phyloP scores from a whole-genome alignment of 2,329 filamentous ascomycete species.

The Ophiostoma australiae region DNA sequence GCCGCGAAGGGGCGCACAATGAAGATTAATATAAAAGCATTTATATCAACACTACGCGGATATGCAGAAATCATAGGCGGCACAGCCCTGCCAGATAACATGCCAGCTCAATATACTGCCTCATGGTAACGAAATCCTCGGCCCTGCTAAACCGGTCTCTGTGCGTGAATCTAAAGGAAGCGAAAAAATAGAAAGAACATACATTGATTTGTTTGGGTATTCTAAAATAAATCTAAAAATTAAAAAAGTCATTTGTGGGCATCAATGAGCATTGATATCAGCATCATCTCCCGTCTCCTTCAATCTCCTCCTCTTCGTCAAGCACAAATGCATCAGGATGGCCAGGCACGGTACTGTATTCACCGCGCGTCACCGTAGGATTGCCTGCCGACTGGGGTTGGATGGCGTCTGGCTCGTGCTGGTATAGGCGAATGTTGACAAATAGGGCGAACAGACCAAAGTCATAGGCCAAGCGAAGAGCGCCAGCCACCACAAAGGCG shows the following conservation, averaged over 20 bases:
- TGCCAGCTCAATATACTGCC: background rate
- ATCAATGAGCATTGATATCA: background rate
- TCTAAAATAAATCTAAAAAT: background rate
- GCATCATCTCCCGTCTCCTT: slow-evolving; percentile 31
- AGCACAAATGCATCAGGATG: slow-evolving; percentile 24
- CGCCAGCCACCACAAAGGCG: slow-evolving; percentile 55
- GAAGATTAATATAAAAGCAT: background rate
- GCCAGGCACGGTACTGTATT: slow-evolving; percentile 21
- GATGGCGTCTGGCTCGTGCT: slow-evolving; percentile 45
- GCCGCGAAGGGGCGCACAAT: background rate
- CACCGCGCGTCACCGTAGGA: slow-evolving; percentile 56
- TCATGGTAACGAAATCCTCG: background rate
- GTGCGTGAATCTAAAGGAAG: background rate
- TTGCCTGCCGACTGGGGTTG: slow-evolving; percentile 43
- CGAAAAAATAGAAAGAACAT: background rate
- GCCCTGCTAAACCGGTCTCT: background rate
- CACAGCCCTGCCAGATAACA: background rate
- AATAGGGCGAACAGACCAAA: slow-evolving; percentile 56
- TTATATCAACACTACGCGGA: background rate
- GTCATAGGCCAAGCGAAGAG: slow-evolving; percentile 52
- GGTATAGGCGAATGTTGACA: slow-evolving; percentile 51
- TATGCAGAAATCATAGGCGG: background rate
- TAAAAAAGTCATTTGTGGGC: background rate
- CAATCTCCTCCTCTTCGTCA: slow-evolving; percentile 25
- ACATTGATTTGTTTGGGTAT: background rate